Base-by-base conservation (phyloP, 2,329 filamentous ascomycete genomes). In the Fusarium setosum region DNA sequence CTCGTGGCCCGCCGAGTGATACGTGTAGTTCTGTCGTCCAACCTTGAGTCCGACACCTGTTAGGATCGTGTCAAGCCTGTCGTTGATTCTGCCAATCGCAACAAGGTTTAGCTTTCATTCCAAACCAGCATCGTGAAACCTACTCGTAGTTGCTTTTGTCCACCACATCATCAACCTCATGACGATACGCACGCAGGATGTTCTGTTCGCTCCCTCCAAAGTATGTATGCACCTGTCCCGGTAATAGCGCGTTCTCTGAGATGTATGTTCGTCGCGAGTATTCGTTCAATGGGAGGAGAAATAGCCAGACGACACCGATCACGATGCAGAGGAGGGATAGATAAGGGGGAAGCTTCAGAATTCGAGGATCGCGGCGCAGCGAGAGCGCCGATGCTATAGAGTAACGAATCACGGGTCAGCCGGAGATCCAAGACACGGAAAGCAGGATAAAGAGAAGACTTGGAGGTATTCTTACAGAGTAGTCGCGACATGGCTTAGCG, bases 191-290 rank as follows among this genome's bases (percentile, higher is more conserved):
- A 44, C 94, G 87, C 74, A 98, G 94, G 67, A 98, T 88, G 77
- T 97, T 92, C 81, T 98, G 94, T 76, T 99, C 96, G 77, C 93
- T 97, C 17, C 96, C 96, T 7, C 92, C 90, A 75, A 99, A 99
- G 79, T 99, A 99, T 2, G 96, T 97, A 80, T 98, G 95, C 9
- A 98, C 96, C 79, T 99, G 96, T 3, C 94, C 96, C 0, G 96
- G 96, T 13, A 99, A 83, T 31, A 99, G 88, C 11, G 96, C 96
- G 77, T 99, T 99, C 78, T 99, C 96, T 40, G 95, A 98, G 58
- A 99, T 96, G 78, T 99, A 99, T 1, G 95, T 99, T 61, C 88
- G 86, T 67, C 96, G 89, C 49, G 94, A 97, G 81, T 98, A 97
- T 68, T 94, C 88, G 78, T 98, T 87, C 52, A 98, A 85, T 4